Base-by-base conservation (phyloP, 306 rosid species). In the Fagus sylvatica region DNA sequence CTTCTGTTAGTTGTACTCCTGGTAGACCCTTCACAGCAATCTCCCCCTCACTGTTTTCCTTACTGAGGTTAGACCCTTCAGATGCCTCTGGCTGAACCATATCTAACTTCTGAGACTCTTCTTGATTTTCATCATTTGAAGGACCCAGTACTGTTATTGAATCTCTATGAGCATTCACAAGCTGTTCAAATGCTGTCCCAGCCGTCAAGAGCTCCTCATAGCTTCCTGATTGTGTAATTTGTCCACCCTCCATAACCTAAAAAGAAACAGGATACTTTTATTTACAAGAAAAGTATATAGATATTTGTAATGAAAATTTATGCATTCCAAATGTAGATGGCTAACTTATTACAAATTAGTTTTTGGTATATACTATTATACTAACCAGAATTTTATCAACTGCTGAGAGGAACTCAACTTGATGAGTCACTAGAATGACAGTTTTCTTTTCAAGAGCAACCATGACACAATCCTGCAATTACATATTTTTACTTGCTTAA, bases 371-470 rank as follows among this genome's bases (percentile, higher is more conserved):
- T n/a, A n/a, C n/a, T n/a, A n/a, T n/a, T 7, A 43, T 0, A 43
- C 37, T 62, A 82, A 91, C 98, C 91, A 91, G 71, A 76, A 91
- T 91, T 74, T 78, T 85, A 78, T 89, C 93, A 42, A 88, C 93
- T 74, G 84, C 73, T 10, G 94, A 79, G 36, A 93, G 89, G 68
- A 91, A 93, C 78, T 91, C 98, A 49, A 89, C 93, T 85, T 91
- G 97, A 84, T 93, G 98, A 72, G 94, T 93, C 74, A 89, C 97
- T 15, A 91, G 90, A 67, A 93, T 83, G 7, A 93, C 94, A 37
- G 91, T 89, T 81, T 93, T 93, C 53, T 78, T 73, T 62, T 78
- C 80, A 17, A 93, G 84, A 81, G 91, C 82, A n/a, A 76, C 46
- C 91, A 84, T 88, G 68, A 89, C 91, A 64, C 98, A 93, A 11